Evolutionary conservation across 192 early-diverging fungal species (phyloP).

Genomic region (Backusella tuberculispora): DNA sequence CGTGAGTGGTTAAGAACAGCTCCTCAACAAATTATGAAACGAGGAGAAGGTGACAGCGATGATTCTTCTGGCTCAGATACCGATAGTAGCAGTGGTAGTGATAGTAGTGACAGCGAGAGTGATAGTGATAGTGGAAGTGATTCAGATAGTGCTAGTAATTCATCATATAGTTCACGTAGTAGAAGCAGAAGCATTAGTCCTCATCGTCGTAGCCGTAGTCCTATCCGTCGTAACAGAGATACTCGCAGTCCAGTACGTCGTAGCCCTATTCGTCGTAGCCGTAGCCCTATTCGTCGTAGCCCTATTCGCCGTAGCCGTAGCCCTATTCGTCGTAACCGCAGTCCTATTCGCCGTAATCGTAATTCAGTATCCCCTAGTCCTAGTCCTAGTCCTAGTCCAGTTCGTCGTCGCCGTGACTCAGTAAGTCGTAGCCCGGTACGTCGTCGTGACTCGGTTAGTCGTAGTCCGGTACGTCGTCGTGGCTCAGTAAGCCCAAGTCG

Average conservation of each 20-base stretch:
- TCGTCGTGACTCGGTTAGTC: no score
- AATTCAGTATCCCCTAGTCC: no score
- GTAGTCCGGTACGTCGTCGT: no score
- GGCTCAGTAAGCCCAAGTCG: no score
- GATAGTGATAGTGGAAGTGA: constrained; percentile 27
- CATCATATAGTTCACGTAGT: neutral
- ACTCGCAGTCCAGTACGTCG: neutral
- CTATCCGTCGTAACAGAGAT: constrained; percentile 2
- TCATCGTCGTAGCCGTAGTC: neutral
- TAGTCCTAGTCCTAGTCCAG: neutral
- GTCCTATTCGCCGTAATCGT: neutral
- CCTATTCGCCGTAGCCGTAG: neutral
- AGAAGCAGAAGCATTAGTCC: neutral
- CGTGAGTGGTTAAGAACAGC: constrained; percentile 68
- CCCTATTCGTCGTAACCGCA: neutral
- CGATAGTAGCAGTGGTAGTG: constrained; percentile 38
- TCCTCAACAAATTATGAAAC: constrained; percentile 69
- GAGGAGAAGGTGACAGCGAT: constrained; percentile 44
- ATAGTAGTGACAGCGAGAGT: constrained; percentile 7
- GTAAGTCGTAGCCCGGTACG: neutral
- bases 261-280: neutral
- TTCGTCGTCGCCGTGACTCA: neutral
- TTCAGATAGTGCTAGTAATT: neutral
- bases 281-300: neutral
- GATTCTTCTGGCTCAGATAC: constrained; percentile 41